Conservation (phyloP, 306 rosid species). For the Cicer yamashitae region DNA sequence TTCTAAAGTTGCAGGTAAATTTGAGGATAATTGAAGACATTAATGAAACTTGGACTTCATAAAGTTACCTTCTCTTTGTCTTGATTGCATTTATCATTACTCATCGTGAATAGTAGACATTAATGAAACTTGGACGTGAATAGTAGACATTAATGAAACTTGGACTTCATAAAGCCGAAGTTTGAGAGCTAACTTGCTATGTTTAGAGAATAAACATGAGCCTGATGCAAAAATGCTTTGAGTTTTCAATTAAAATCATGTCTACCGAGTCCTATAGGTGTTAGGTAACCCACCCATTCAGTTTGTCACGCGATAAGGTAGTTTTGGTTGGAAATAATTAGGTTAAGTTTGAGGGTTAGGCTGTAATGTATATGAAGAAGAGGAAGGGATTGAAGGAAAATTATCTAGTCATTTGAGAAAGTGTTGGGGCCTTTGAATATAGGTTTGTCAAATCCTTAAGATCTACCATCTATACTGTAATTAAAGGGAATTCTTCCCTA, state of each 20-base stretch:
- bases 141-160: slow-evolving; percentile 22
- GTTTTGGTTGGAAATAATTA: background rate
- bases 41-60: too few relatives aligned
- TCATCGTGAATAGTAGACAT: slow-evolving; percentile 3
- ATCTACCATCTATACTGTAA: background rate
- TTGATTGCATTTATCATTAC: background rate
- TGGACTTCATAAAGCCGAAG: background rate
- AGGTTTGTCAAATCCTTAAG: background rate
- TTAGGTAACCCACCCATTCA: background rate
- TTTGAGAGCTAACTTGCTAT: slow-evolving; percentile 30
- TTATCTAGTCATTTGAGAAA: background rate
- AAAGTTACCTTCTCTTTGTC: background rate
- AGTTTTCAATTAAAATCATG: slow-evolving; percentile 5
- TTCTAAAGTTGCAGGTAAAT: slow-evolving; percentile 82
- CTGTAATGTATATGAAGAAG: slow-evolving; percentile 1
- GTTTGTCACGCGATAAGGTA: background rate
- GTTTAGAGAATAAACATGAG: background rate
- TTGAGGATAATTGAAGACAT: slow-evolving; percentile 13
- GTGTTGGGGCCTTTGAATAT: background rate
- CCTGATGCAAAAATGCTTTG: slow-evolving; percentile 21
- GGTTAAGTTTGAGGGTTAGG: background rate
- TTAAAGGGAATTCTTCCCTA: background rate
- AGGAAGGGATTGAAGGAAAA: background rate
- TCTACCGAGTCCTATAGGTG: background rate
- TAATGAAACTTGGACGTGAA: slow-evolving; percentile 23